Evolutionary conservation across 306 rosid species (phyloP).

Genomic region (Malus orientalis): DNA sequence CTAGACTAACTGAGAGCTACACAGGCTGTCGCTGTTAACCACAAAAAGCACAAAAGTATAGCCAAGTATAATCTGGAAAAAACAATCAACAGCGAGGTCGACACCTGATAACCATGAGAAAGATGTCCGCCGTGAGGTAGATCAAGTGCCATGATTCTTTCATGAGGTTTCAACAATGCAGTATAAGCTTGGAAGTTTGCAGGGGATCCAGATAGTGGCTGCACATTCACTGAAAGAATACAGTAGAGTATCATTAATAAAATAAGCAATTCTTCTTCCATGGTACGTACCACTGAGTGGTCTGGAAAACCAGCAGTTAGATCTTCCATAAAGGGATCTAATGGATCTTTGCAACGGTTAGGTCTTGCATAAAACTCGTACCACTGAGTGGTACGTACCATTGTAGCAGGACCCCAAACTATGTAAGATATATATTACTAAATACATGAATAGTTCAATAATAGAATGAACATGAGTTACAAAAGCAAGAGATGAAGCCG

Average conservation of each 20-base stretch:
- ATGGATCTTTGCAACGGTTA: background rate
- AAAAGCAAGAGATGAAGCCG: background rate
- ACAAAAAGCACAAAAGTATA: background rate
- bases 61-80: background rate
- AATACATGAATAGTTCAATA: background rate
- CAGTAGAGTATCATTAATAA: slow-evolving; percentile 18
- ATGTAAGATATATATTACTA: background rate
- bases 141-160: slow-evolving; percentile 96
- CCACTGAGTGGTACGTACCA: background rate
- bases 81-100: background rate
- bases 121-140: slow-evolving; percentile 96
- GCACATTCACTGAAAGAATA: slow-evolving; percentile 75
- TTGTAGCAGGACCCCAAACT: background rate
- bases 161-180: slow-evolving; percentile 87
- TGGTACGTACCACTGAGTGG: too few species aligned
- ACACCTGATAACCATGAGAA: slow-evolving; percentile 96
- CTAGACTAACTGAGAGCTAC: slow-evolving; percentile 2
- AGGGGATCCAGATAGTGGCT: slow-evolving; percentile 90
- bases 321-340: background rate
- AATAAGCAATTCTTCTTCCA: background rate
- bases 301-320: background rate
- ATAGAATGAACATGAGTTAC: background rate
- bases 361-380: background rate
- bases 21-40: background rate
- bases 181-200: slow-evolving; percentile 93